Conservation (phyloP, 352 stramenopile genomes). For the Phytophthora capsici region DNA sequence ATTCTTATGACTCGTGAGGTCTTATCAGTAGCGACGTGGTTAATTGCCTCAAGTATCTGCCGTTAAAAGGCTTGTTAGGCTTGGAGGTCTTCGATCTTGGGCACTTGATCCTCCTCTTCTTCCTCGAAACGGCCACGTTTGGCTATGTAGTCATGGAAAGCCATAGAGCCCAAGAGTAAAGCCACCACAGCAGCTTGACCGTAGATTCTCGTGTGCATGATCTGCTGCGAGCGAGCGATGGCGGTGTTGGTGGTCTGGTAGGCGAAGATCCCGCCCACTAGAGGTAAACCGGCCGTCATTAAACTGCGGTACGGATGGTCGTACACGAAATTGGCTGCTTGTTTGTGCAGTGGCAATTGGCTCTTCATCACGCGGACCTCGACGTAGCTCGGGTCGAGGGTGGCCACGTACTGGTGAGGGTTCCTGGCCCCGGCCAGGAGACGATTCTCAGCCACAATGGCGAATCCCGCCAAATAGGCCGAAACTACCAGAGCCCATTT, state of each 20-base stretch:
- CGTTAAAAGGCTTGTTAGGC: too few species aligned
- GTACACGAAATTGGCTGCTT: slow-evolving; percentile 47
- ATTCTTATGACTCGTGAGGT: slow-evolving; percentile 2
- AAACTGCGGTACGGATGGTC: slow-evolving; percentile 50
- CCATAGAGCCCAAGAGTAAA: slow-evolving; percentile 47
- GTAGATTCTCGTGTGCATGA: slow-evolving; percentile 63
- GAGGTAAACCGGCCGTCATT: slow-evolving; percentile 30
- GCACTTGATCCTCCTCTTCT: slow-evolving; percentile 4
- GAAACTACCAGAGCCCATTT: slow-evolving; percentile 52
- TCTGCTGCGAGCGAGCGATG: slow-evolving; percentile 47
- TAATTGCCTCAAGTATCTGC: too few species aligned
- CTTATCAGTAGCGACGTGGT: slow-evolving; percentile 13
- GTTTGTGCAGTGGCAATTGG: slow-evolving; percentile 38
- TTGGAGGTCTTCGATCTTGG: slow-evolving; percentile 30
- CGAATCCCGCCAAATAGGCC: slow-evolving; percentile 45
- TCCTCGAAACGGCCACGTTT: slow-evolving; percentile 47
- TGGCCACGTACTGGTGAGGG: slow-evolving; percentile 44
- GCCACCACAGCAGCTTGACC: slow-evolving; percentile 42
- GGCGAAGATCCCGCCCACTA: slow-evolving; percentile 48
- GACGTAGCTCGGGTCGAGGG: slow-evolving; percentile 42
- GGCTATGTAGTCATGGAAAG: slow-evolving; percentile 52
- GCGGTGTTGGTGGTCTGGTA: slow-evolving; percentile 40
- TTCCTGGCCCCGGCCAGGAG: slow-evolving; percentile 43
- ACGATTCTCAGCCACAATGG: slow-evolving; percentile 43
- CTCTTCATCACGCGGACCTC: slow-evolving; percentile 23